phyloP scores from a whole-genome alignment of 2,329 filamentous ascomycete species.

The Aureobasidium uvarum region DNA sequence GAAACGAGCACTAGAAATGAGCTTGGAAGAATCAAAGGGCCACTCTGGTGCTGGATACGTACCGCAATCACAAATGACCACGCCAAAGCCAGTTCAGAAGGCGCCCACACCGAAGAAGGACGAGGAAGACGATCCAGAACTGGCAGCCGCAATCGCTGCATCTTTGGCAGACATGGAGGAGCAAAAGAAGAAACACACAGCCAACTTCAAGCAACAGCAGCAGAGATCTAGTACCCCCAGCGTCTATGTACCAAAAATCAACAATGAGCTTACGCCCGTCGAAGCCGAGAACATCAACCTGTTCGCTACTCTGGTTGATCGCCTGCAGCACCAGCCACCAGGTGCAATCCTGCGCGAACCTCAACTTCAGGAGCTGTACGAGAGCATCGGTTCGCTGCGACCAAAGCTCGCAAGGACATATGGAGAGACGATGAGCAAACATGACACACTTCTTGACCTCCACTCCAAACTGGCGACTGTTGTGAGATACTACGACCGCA shows the following conservation, averaged over 20 bases:
- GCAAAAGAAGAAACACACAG: conserved; percentile 88
- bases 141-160: conserved; percentile 92
- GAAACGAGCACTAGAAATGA: conserved; percentile 93
- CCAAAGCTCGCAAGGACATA: conserved; percentile 95
- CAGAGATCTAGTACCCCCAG: conserved; percentile 44
- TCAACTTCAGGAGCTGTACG: conserved; percentile 96
- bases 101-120: conserved; percentile 44
- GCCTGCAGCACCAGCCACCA: conserved; percentile 89
- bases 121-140: conserved; percentile 87
- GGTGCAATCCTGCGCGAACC: conserved; percentile 96
- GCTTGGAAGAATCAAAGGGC: conserved; percentile 83
- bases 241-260: conserved; percentile 64
- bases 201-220: conserved; percentile 74
- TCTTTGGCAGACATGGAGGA: conserved; percentile 97
- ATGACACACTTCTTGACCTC: conserved; percentile 89
- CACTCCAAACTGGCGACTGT: conserved; percentile 95
- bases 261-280: conserved; percentile 87
- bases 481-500: conserved; percentile 94
- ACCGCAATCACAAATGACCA: conserved; percentile 57
- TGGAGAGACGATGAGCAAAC: conserved; percentile 99
- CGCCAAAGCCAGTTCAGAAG: conserved; percentile 38
- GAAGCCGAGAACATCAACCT: conserved; percentile 98
- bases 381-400: conserved; percentile 88
- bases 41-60: conserved; percentile 69
- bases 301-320: conserved; percentile 89